These are phyloP conservation scores for Boeremia lycopersici DNA, from an alignment of 2,329 filamentous ascomycete genomes.

Conservation along the genomic window DNA sequence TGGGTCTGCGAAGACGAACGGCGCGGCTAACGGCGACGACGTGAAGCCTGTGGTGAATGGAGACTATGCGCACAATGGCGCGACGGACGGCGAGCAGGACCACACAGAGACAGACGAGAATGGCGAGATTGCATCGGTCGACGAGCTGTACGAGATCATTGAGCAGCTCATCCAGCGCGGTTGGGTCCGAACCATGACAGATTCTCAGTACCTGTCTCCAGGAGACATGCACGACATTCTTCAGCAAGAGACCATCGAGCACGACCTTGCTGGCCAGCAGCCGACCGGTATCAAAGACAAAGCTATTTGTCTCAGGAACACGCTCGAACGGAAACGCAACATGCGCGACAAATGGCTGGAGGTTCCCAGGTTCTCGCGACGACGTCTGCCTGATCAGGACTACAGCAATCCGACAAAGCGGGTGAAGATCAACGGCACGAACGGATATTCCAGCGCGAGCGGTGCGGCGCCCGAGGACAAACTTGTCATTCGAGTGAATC, in stretches of 20 bases:
- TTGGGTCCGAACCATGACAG: conserved; percentile 68
- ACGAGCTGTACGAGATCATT: conserved; percentile 53
- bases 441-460: conserved; percentile 16
- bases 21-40: conserved; percentile 11
- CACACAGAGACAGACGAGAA: conserved; percentile 26
- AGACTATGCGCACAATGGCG: conserved; percentile 17
- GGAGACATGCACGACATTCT: conserved; percentile 63
- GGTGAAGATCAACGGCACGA: conserved; percentile 35
- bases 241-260: conserved; percentile 66
- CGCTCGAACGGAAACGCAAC: conserved; percentile 62
- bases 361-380: conserved; percentile 32
- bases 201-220: conserved; percentile 57
- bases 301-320: conserved; percentile 63
- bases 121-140: conserved; percentile 44
- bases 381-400: conserved; percentile 25
- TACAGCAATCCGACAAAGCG: conserved; percentile 39
- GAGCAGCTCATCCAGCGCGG: conserved; percentile 65
- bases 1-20: conserved; percentile 21
- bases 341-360: conserved; percentile 51
- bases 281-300: conserved; percentile 70
- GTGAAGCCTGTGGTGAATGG: conserved; percentile 16
- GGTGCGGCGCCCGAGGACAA: conserved; percentile 60
- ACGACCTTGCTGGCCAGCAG: conserved; percentile 56
- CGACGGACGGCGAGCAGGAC: conserved; percentile 16
- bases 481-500: conserved; percentile 78